Percentiles rank a stretch among this genome's conserved stretches.
phyloP scores from a whole-genome alignment of 2,329 filamentous ascomycete species.

The Fusarium torulosum region DNA sequence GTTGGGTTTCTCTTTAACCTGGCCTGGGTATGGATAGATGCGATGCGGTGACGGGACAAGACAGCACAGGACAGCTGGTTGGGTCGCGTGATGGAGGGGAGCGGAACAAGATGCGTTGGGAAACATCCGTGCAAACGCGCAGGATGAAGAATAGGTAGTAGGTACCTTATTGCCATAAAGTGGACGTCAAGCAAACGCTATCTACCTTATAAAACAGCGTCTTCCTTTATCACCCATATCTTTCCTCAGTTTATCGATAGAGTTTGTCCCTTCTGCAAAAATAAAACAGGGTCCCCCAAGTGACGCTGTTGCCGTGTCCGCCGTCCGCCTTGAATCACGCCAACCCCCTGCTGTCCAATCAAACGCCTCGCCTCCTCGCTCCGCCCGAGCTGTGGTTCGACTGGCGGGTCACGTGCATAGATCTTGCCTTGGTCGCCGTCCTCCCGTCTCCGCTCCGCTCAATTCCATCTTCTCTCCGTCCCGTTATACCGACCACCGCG shows the following conservation, averaged over 20 bases:
- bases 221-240: neutral
- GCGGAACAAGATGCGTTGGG: constrained; percentile 4
- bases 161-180: too few species aligned
- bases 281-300: constrained; percentile 20
- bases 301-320: constrained; percentile 40
- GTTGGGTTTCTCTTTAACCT: constrained; percentile 7
- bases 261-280: neutral
- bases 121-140: constrained; percentile 3
- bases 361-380: constrained; percentile 1
- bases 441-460: constrained; percentile 50
- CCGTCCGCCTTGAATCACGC: constrained; percentile 37
- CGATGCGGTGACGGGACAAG: neutral
- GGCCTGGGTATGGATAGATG: constrained; percentile 6
- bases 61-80: constrained; percentile 1
- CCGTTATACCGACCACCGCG: constrained; percentile 46
- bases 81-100: constrained; percentile 39
- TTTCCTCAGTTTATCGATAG: neutral
- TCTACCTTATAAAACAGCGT: neutral
- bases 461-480: constrained; percentile 46
- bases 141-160: neutral
- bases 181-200: neutral
- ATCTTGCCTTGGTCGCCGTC: constrained; percentile 46
- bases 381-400: constrained; percentile 22
- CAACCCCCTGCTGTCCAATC: constrained; percentile 34
- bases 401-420: constrained; percentile 47